Percentiles rank a stretch among this genome's conserved stretches.
Evolutionary conservation across 2,329 filamentous ascomycete species (phyloP).

Genomic region (Harringtonia lauricola): DNA sequence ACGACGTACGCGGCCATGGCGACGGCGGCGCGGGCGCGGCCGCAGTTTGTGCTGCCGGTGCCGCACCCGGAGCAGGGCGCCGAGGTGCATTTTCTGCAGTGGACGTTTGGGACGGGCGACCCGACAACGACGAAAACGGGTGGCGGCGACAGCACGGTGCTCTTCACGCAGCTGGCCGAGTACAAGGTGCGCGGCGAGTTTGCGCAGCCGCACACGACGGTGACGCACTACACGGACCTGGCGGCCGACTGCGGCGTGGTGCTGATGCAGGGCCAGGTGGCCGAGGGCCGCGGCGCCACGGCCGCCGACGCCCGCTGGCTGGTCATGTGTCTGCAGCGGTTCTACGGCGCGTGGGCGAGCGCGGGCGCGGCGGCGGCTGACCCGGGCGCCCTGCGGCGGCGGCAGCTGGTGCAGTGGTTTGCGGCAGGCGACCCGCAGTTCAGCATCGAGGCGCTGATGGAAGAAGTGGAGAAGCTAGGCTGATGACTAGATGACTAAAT

Average conservation of each 20-base stretch:
- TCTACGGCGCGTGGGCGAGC: conserved; percentile 62
- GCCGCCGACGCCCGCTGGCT: conserved; percentile 81
- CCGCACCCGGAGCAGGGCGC: conserved; percentile 58
- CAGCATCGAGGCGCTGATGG: conserved; percentile 71
- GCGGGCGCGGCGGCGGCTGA: conserved; percentile 27
- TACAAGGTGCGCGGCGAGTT: conserved; percentile 87
- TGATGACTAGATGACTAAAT: too few species aligned
- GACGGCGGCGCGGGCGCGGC: conserved; percentile 58
- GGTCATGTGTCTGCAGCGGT: conserved; percentile 85
- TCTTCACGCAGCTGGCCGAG: conserved; percentile 90
- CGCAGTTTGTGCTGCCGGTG: conserved; percentile 84
- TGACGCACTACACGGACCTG: conserved; percentile 85
- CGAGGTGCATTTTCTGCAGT: conserved; percentile 94
- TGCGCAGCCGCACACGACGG: conserved; percentile 81
- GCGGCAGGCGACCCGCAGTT: conserved; percentile 67
- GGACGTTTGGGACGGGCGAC: conserved; percentile 97
- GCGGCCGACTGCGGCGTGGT: conserved; percentile 65
- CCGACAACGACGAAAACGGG: not conserved
- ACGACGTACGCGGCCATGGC: conserved; percentile 66
- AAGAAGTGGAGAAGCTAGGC: conserved; percentile 75
- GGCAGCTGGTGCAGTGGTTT: conserved; percentile 71
- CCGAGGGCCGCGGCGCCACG: conserved; percentile 64
- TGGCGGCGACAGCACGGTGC: conserved; percentile 46
- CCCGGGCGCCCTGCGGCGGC: conserved; percentile 51
- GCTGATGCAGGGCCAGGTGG: conserved; percentile 72